Conservation (phyloP, 345 rosid species). For the Laguncularia racemosa region DNA sequence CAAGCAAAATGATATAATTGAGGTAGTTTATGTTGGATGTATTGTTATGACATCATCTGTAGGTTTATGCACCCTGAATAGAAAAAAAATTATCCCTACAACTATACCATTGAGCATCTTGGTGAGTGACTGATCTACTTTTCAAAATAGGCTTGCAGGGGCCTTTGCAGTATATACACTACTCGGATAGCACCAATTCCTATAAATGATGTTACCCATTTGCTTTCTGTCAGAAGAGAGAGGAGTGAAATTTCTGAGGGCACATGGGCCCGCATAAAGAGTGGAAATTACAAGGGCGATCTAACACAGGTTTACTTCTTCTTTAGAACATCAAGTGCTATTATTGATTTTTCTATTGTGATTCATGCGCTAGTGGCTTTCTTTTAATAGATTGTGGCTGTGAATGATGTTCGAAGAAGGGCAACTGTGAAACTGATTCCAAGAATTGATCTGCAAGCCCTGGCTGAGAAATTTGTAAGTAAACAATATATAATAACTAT, state of each 20-base stretch:
- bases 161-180: slow-evolving; percentile 55
- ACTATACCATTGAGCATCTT: background rate
- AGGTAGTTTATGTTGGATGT: slow-evolving; percentile 34
- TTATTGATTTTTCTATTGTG: slow-evolving; percentile 2
- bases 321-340: background rate
- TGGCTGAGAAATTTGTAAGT: slow-evolving; percentile 72
- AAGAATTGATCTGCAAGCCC: slow-evolving; percentile 71
- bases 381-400: slow-evolving; percentile 70
- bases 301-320: slow-evolving; percentile 55
- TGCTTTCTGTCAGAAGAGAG: slow-evolving; percentile 52
- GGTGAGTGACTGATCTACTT: background rate
- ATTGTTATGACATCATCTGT: no score
- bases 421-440: slow-evolving; percentile 88
- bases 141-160: slow-evolving; percentile 62
- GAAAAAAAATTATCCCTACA: no score
- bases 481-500: slow-evolving; percentile 3
- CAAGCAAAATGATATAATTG: slow-evolving; percentile 52
- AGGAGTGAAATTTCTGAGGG: slow-evolving; percentile 43
- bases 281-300: slow-evolving; percentile 94
- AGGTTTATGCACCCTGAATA: no score
- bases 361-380: slow-evolving; percentile 8
- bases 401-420: slow-evolving; percentile 47
- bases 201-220: slow-evolving; percentile 49
- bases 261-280: slow-evolving; percentile 85
- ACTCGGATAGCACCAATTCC: slow-evolving; percentile 54